These are phyloP conservation scores for Leishmania mexicana DNA, from an alignment of 208 protist species.

Conservation along the genomic window DNA sequence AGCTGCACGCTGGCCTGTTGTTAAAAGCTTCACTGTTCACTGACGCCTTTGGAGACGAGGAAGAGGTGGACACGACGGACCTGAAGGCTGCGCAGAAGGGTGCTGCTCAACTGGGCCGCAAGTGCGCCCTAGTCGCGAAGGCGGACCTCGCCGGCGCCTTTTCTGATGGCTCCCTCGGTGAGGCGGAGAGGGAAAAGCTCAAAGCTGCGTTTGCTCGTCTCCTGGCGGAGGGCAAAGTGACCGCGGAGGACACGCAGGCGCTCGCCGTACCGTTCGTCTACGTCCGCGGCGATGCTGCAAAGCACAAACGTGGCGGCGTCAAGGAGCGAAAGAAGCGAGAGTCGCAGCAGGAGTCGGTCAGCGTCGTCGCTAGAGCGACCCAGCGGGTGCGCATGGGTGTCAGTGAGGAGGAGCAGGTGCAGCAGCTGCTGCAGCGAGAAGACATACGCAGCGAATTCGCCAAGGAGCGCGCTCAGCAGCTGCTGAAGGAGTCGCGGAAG, in stretches of 20 bases:
- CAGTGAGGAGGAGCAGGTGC: constrained; percentile 83
- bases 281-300: constrained; percentile 45
- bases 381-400: constrained; percentile 84
- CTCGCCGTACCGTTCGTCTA: constrained; percentile 75
- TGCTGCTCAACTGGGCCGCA: constrained; percentile 59
- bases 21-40: constrained; percentile 61
- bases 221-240: constrained; percentile 71
- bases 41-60: constrained; percentile 56
- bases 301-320: constrained; percentile 66
- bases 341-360: constrained; percentile 49
- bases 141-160: constrained; percentile 51
- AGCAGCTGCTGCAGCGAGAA: constrained; percentile 61
- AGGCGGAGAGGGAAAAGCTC: constrained; percentile 48
- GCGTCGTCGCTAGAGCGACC: constrained; percentile 66
- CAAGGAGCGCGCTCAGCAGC: constrained; percentile 51
- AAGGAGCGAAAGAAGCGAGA: constrained; percentile 63
- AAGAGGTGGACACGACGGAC: constrained; percentile 43
- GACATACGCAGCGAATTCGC: constrained; percentile 64
- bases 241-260: constrained; percentile 70
- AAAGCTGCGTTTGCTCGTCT: constrained; percentile 53
- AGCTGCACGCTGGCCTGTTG: constrained; percentile 64
- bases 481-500: constrained; percentile 51
- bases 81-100: constrained; percentile 71
- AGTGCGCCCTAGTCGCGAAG: constrained; percentile 63
- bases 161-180: constrained; percentile 48